Base-by-base conservation (phyloP, 805 yeast genomes). In the Zygoascus biomembranicola region DNA sequence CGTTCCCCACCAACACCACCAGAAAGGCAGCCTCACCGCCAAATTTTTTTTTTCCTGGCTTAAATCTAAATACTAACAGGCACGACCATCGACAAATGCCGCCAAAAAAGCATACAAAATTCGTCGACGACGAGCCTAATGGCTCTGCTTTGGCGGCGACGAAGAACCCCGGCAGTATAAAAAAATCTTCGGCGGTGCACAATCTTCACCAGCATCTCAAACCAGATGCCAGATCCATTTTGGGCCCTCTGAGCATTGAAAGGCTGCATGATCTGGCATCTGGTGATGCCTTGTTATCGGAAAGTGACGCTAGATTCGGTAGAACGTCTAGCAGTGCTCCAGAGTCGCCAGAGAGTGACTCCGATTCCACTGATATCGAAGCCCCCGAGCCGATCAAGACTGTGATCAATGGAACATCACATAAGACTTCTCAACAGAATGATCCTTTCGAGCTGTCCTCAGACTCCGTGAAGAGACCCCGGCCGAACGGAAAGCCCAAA, bases 81-180 rank as follows among this genome's bases (percentile, higher is more conserved):
- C 39, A 13, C 16, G 8, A 35, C 39, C 39, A 6, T 23, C 28
- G 6, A 23, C 28, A 6, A 32, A 61, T 61, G 64, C 61, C 61
- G 23, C 64, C 64, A 14, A 58, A 57, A 47, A 52, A 52, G 47
- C 64, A 61, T 50, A 52, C 49, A 39, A 59, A 59, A 55, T 61
- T 61, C 55, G 56, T 26, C 19, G 63, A 60, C 20, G 55, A 50
- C 39, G 55, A 32, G 18, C 3, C 10, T 13, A 32, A 35, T 14
- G 46, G 35, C 18, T 16, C 47, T 49, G 47, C 26, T 10, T 19
- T 5, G 6, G 44, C 47, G n/a, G 47, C 37, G 14, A 28, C 23
- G 13, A 41, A 46, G 10, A 46, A 14, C 43, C 32, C 10, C 43
- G 28, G 26, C 45, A 14, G 42, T 32, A 32, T 44, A 35, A 32